phyloP scores from a whole-genome alignment of 148 eudicot species.

The Suaeda aralocaspica region DNA sequence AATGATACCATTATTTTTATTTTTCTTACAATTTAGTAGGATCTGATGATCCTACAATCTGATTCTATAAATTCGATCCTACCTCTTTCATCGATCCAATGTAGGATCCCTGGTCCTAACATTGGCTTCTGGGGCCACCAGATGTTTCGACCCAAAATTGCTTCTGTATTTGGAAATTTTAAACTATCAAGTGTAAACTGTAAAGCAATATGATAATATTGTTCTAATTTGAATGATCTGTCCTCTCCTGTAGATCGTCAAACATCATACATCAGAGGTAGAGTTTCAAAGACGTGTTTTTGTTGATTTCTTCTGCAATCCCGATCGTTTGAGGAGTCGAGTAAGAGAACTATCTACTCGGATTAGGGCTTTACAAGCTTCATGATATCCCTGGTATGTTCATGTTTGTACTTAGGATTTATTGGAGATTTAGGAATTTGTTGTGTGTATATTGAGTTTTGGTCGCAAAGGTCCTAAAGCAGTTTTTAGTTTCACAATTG shows the following conservation, averaged over 20 bases:
- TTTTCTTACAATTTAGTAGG: no score
- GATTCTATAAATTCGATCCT: no score
- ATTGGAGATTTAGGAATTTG: neutral
- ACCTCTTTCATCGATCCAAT: no score
- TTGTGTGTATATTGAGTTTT: conserved; percentile 7
- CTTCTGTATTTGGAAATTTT: neutral
- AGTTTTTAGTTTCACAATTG: neutral
- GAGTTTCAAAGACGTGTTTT: conserved; percentile 84
- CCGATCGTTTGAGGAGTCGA: conserved; percentile 77
- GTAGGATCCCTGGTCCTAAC: no score
- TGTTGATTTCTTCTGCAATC: conserved; percentile 89
- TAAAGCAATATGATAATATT: neutral
- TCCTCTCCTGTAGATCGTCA: conserved; percentile 50
- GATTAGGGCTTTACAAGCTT: conserved; percentile 73
- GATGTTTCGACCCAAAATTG: neutral
- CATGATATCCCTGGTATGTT: conserved; percentile 26
- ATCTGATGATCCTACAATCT: no score
- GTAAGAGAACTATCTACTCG: conserved; percentile 71
- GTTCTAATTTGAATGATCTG: neutral
- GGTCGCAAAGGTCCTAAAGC: neutral
- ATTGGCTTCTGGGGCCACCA: neutral
- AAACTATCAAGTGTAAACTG: neutral
- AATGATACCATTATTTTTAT: no score
- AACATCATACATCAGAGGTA: conserved; percentile 81
- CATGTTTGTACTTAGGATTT: conserved; percentile 10